phyloP scores from a whole-genome alignment of 2,329 filamentous ascomycete genomes.

The Exophiala dermatitidis region DNA sequence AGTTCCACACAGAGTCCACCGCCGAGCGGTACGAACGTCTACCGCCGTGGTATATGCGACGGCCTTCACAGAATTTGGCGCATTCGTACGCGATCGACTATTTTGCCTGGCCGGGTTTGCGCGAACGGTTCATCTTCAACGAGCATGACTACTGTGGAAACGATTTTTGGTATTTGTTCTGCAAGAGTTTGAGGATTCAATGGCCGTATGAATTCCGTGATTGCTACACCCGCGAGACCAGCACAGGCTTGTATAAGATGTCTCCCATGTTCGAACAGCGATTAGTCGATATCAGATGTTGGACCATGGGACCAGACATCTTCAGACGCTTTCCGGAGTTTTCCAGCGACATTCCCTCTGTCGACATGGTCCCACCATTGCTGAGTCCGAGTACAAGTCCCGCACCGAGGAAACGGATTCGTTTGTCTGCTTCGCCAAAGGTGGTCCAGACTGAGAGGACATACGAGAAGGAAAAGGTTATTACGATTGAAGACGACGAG shows the following conservation, averaged over 20 bases:
- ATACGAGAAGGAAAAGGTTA: constrained; percentile 3
- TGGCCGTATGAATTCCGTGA: constrained; percentile 27
- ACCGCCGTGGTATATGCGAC: constrained; percentile 23
- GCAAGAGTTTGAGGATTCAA: constrained; percentile 14
- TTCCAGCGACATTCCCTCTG: constrained; percentile 9
- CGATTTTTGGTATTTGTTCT: constrained; percentile 23
- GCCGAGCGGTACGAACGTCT: constrained; percentile 17
- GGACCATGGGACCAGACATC: constrained; percentile 24
- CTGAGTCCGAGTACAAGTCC: not conserved
- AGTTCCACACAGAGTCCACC: constrained; percentile 22
- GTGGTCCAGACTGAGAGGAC: not conserved
- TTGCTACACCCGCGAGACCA: constrained; percentile 23
- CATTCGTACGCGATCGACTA: constrained; percentile 26
- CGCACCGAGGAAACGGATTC: constrained; percentile 2
- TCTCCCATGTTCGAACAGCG: constrained; percentile 23
- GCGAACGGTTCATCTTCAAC: constrained; percentile 25
- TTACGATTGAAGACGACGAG: not conserved
- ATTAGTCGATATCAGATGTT: constrained; percentile 22
- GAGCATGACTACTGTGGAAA: constrained; percentile 26
- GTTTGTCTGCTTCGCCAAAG: not conserved
- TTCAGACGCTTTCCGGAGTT: constrained; percentile 24
- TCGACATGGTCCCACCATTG: not conserved
- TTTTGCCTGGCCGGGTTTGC: constrained; percentile 25
- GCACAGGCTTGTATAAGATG: constrained; percentile 24
- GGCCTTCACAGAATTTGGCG: constrained; percentile 21